Evolutionary conservation across 2,329 filamentous ascomycete genomes (phyloP).

Genomic region (Penicillium rolfsii): DNA sequence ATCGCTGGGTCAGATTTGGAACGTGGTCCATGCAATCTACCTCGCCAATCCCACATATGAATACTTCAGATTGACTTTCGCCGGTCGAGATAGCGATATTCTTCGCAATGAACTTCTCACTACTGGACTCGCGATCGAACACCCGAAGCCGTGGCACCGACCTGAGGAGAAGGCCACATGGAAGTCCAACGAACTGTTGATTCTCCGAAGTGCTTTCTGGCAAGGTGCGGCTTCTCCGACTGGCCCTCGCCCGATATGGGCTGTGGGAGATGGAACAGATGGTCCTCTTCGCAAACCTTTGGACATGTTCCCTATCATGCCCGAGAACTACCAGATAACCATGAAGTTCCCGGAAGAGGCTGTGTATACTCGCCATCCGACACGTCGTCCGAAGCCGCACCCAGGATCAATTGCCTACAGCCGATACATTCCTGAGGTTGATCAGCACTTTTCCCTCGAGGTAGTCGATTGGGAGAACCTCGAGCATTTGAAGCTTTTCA

Average conservation of each 20-base stretch:
- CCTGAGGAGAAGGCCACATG: slow-evolving; percentile 28
- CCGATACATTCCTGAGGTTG: slow-evolving; percentile 74
- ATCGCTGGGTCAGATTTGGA: slow-evolving; percentile 52
- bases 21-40: slow-evolving; percentile 51
- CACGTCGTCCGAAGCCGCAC: slow-evolving; percentile 70
- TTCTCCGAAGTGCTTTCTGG: slow-evolving; percentile 66
- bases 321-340: slow-evolving; percentile 48
- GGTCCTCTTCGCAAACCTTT: slow-evolving; percentile 30
- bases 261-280: slow-evolving; percentile 49
- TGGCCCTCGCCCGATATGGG: slow-evolving; percentile 66
- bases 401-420: slow-evolving; percentile 75
- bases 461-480: slow-evolving; percentile 68
- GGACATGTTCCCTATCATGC: slow-evolving; percentile 35
- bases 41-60: slow-evolving; percentile 50
- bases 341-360: slow-evolving; percentile 53
- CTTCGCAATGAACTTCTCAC: slow-evolving; percentile 47
- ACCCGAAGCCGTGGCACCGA: slow-evolving; percentile 24
- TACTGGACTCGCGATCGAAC: slow-evolving; percentile 35
- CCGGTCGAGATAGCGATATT: slow-evolving; percentile 39
- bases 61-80: slow-evolving; percentile 49
- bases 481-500: slow-evolving; percentile 71
- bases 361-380: slow-evolving; percentile 68
- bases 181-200: slow-evolving; percentile 45
- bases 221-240: slow-evolving; percentile 70
- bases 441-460: slow-evolving; percentile 78